Evolutionary conservation across 495 filamentous ascomycete species (phyloP).

Genomic region (Lophiostoma macrostomum): DNA sequence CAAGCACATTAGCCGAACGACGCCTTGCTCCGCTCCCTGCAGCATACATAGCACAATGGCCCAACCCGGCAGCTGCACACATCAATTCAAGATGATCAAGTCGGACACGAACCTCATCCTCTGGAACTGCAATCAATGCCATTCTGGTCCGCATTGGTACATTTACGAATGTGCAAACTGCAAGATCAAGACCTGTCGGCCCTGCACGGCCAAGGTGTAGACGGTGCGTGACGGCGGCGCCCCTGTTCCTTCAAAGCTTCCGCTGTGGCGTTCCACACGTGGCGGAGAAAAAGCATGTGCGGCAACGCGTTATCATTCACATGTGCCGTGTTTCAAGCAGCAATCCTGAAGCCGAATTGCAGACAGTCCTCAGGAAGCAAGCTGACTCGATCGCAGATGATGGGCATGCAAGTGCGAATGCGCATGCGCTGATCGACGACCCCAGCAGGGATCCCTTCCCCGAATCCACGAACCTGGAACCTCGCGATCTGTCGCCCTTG

Average conservation of each 20-base stretch:
- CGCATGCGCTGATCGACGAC: conserved; percentile 23
- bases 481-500: conserved; percentile 9
- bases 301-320: conserved; percentile 8
- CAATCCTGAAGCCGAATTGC: too few species aligned
- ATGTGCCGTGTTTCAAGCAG: not conserved
- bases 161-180: conserved; percentile 79
- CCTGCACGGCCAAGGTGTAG: conserved; percentile 60
- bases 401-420: conserved; percentile 14
- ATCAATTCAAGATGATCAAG: conserved; percentile 75
- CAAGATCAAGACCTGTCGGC: conserved; percentile 70
- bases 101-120: conserved; percentile 69
- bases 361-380: not conserved
- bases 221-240: not conserved
- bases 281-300: not conserved
- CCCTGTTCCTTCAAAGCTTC: not conserved
- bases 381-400: conserved; percentile 24
- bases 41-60: conserved; percentile 50
- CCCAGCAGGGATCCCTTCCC: conserved; percentile 7
- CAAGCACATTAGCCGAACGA: not conserved
- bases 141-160: conserved; percentile 75
- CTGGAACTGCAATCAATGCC: conserved; percentile 76
- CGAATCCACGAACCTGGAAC: conserved; percentile 12
- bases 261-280: conserved; percentile 1
- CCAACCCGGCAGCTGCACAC: conserved; percentile 60
- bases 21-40: not conserved